Evolutionary conservation across 768 basidiomycete species (phyloP).

Genomic region (Suillus sp.): DNA sequence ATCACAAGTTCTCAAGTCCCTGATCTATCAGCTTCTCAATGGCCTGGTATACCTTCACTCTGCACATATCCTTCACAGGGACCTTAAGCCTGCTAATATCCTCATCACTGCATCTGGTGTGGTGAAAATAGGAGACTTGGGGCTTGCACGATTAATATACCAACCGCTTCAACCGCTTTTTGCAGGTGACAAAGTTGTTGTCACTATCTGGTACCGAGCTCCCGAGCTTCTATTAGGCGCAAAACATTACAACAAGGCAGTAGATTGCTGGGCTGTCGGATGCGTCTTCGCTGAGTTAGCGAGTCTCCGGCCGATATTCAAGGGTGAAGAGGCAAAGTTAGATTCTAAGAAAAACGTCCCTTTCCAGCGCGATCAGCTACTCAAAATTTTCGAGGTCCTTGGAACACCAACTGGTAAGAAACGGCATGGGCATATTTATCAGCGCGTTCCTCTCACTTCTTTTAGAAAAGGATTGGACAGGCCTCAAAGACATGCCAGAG

Average conservation of each 20-base stretch:
- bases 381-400: conserved; percentile 94
- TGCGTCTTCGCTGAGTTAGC: conserved; percentile 97
- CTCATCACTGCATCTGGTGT: conserved; percentile 86
- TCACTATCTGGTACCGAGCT: conserved; percentile 99
- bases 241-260: conserved; percentile 95
- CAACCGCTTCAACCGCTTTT: conserved; percentile 91
- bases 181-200: conserved; percentile 96
- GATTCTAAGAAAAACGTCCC: conserved; percentile 98
- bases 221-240: conserved; percentile 96
- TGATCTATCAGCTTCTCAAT: conserved; percentile 92
- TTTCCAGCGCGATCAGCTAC: conserved; percentile 92
- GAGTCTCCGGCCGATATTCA: conserved; percentile 94
- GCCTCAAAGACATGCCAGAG: conserved; percentile 83
- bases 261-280: conserved; percentile 97
- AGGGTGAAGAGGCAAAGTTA: conserved; percentile 97
- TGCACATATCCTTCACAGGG: conserved; percentile 93
- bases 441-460: conserved; percentile 5
- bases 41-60: conserved; percentile 95
- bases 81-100: conserved; percentile 98
- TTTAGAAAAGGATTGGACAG: conserved; percentile 88
- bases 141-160: conserved; percentile 88
- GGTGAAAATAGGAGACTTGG: conserved; percentile 98
- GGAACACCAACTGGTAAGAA: conserved; percentile 82
- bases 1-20: conserved; percentile 81
- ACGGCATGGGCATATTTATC: background rate